phyloP scores from a whole-genome alignment of 164 flowering plant species.

The Dillenia suffruticosa region DNA sequence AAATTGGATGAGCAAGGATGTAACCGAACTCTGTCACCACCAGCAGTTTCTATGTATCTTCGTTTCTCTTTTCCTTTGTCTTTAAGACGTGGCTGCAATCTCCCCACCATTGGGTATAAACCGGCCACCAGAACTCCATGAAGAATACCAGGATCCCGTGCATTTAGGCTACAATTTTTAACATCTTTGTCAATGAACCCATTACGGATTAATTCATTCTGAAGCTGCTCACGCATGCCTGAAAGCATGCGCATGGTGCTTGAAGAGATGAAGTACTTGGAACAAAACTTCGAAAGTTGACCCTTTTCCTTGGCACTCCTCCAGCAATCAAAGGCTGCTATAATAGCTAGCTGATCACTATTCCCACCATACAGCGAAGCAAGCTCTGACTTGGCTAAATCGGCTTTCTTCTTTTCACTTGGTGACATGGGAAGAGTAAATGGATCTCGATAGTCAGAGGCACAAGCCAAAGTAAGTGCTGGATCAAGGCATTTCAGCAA shows the following conservation, averaged over 20 bases:
- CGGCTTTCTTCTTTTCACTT: slow-evolving; percentile 58
- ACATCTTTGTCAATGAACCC: slow-evolving; percentile 65
- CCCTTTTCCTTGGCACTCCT: slow-evolving; percentile 60
- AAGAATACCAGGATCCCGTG: slow-evolving; percentile 75
- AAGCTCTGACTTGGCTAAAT: slow-evolving; percentile 60
- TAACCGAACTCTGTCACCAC: slow-evolving; percentile 66
- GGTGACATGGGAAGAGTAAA: slow-evolving; percentile 76
- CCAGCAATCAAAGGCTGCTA: slow-evolving; percentile 96
- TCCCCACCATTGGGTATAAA: slow-evolving; percentile 89
- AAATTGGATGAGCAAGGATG: slow-evolving; percentile 50
- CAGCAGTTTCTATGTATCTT: slow-evolving; percentile 53
- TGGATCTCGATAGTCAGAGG: slow-evolving; percentile 73
- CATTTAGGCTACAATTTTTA: slow-evolving; percentile 62
- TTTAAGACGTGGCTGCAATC: slow-evolving; percentile 34
- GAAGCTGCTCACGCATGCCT: slow-evolving; percentile 79
- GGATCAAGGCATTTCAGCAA: slow-evolving; percentile 94
- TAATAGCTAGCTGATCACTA: slow-evolving; percentile 76
- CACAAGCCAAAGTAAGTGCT: slow-evolving; percentile 91
- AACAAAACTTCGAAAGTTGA: slow-evolving; percentile 59
- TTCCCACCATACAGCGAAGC: slow-evolving; percentile 76
- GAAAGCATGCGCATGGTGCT: slow-evolving; percentile 68
- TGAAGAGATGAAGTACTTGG: slow-evolving; percentile 60
- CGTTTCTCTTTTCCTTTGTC: slow-evolving; percentile 24
- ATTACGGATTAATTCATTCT: slow-evolving; percentile 43
- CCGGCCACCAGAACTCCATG: slow-evolving; percentile 89